Evolutionary conservation across 2,329 filamentous ascomycete genomes (phyloP).

Genomic region (Macrophomina phaseolina): DNA sequence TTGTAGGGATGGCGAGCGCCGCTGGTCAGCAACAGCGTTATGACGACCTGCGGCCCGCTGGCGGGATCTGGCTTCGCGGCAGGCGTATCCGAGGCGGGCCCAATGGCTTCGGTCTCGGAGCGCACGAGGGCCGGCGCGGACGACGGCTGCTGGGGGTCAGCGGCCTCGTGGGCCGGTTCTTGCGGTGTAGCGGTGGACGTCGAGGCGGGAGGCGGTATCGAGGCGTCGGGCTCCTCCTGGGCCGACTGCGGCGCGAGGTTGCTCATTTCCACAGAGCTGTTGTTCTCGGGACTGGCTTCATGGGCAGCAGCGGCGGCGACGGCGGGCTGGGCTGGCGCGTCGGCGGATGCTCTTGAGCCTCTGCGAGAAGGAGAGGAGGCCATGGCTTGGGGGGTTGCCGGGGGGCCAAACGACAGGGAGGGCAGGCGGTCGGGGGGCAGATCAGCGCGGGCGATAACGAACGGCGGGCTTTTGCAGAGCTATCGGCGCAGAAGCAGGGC

Average conservation of each 20-base stretch:
- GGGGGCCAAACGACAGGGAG: slow-evolving; percentile 19
- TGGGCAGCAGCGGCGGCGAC: slow-evolving; percentile 19
- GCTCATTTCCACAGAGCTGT: slow-evolving; percentile 26
- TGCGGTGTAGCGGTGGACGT: slow-evolving; percentile 9
- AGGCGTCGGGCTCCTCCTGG: slow-evolving; percentile 21
- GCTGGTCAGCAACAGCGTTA: slow-evolving; percentile 81
- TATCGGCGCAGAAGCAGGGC: slow-evolving; percentile 19
- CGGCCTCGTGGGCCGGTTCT: not conserved
- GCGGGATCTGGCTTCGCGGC: slow-evolving; percentile 45
- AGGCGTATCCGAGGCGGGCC: slow-evolving; percentile 53
- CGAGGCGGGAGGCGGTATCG: slow-evolving; percentile 26
- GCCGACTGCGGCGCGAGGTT: slow-evolving; percentile 21
- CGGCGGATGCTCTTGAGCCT: slow-evolving; percentile 25
- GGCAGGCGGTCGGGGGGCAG: slow-evolving; percentile 23
- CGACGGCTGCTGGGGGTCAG: slow-evolving; percentile 9
- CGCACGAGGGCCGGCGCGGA: slow-evolving; percentile 40
- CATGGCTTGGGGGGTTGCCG: slow-evolving; percentile 25
- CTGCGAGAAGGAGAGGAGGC: slow-evolving; percentile 27
- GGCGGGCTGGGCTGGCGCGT: slow-evolving; percentile 20
- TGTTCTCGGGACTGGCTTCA: slow-evolving; percentile 14
- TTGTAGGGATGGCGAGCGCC: slow-evolving; percentile 88
- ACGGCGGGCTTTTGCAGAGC: not conserved
- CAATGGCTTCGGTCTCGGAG: slow-evolving; percentile 53
- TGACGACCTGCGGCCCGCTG: slow-evolving; percentile 62
- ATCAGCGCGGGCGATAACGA: slow-evolving; percentile 25